These are phyloP conservation scores for Dryadomyces quercivorus DNA, from an alignment of 2,329 filamentous ascomycete species.

Conservation along the genomic window DNA sequence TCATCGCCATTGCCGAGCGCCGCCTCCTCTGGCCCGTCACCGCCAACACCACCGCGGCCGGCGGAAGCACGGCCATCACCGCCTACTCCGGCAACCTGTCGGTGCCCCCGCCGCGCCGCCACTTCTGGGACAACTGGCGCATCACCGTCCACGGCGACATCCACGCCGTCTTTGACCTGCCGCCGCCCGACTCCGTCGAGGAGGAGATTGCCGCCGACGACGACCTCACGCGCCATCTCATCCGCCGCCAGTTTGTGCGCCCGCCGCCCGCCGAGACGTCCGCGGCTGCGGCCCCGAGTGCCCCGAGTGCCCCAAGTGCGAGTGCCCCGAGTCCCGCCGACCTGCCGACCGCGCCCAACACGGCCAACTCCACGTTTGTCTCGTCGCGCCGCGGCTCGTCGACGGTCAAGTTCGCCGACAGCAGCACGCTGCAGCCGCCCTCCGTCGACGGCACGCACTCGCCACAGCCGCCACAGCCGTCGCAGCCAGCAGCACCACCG, in stretches of 20 bases:
- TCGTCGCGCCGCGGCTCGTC: neutral
- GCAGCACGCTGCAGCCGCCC: neutral
- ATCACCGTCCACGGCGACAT: slow-evolving; percentile 63
- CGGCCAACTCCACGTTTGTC: neutral
- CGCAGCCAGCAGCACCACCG: neutral
- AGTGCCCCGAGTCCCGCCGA: no score
- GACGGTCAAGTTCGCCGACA: slow-evolving; percentile 9
- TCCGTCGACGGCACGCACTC: neutral
- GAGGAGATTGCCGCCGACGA: slow-evolving; percentile 48
- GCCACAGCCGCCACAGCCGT: neutral
- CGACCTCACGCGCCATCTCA: slow-evolving; percentile 44
- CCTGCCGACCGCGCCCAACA: neutral
- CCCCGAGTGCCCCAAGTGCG: no score
- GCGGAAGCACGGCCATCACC: neutral
- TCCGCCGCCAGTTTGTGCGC: slow-evolving; percentile 42
- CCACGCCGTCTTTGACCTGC: slow-evolving; percentile 58
- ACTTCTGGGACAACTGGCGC: slow-evolving; percentile 56
- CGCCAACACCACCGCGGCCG: slow-evolving; percentile 11
- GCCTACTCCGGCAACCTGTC: neutral
- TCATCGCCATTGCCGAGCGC: slow-evolving; percentile 61
- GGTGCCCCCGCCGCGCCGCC: neutral
- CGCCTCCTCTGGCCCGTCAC: slow-evolving; percentile 47
- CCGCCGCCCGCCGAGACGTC: slow-evolving; percentile 7
- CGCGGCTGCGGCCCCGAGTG: neutral
- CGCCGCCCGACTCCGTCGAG: slow-evolving; percentile 50